Evolutionary conservation across 805 yeast species (phyloP).

Genomic region (Wickerhamiella qilinensis): DNA sequence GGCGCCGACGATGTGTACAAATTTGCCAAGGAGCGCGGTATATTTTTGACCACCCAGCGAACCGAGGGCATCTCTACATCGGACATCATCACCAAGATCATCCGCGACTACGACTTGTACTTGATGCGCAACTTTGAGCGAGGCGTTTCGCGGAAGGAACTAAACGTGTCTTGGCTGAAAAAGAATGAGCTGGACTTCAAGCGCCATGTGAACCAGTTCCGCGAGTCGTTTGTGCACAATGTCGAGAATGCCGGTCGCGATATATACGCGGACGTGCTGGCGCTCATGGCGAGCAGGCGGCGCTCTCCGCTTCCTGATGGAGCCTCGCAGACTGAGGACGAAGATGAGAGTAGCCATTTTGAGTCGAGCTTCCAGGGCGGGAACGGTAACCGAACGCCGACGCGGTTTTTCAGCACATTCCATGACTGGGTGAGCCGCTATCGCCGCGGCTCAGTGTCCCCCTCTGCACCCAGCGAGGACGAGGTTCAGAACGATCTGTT

Average conservation of each 20-base stretch:
- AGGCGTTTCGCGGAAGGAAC: slow-evolving; percentile 91
- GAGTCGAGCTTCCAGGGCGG: slow-evolving; percentile 3
- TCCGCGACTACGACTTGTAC: slow-evolving; percentile 91
- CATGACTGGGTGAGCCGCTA: slow-evolving; percentile 13
- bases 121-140: slow-evolving; percentile 93
- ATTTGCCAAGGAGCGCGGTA: slow-evolving; percentile 81
- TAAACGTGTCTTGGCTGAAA: slow-evolving; percentile 93
- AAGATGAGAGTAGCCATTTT: too few species aligned
- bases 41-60: slow-evolving; percentile 86
- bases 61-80: slow-evolving; percentile 94
- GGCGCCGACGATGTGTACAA: slow-evolving; percentile 83
- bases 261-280: slow-evolving; percentile 57
- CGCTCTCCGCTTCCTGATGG: slow-evolving; percentile 1
- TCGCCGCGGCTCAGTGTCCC: too few species aligned
- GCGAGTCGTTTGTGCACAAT: slow-evolving; percentile 59
- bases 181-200: slow-evolving; percentile 91
- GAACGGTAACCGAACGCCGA: too few species aligned
- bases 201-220: slow-evolving; percentile 75
- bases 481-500: too few species aligned
- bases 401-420: slow-evolving; percentile 7
- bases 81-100: slow-evolving; percentile 87
- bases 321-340: slow-evolving; percentile 10
- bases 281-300: slow-evolving; percentile 12
- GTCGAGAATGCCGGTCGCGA: slow-evolving; percentile 56
- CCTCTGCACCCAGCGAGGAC: too few species aligned